Base-by-base conservation (phyloP, 2,329 filamentous ascomycete genomes). In the Cucurbitaria berberidis region DNA sequence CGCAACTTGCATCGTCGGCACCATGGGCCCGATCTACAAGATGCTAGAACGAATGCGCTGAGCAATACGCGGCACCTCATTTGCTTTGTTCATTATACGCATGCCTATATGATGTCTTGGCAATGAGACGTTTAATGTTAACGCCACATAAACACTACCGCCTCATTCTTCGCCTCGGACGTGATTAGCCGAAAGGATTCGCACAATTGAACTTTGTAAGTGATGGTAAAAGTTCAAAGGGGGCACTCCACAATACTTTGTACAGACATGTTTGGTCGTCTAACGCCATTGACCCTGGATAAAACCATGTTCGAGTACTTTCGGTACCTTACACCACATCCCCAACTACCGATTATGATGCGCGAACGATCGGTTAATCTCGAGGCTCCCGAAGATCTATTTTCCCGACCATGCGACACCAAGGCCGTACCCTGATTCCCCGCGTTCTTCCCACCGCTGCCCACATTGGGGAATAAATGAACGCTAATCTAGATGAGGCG, bases 381-480 rank as follows among this genome's bases (percentile, higher is more conserved):
- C 42, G 18, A 40, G 13, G 16, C 32, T 26, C 40, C 24, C n/a
- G 29, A 21, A 29, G 36, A 41, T 22, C 29, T 45, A 18, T 45
- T 53, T 55, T 55, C 38, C 46, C 43, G 45, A 38, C 27, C 36
- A 46, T 45, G 19, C 16, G 35, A 27, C 46, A 34, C 22, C 35
- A 41, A 48, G 21, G 29, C 29, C 48, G 15, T 40, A 62, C 19
- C 47, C 51, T 47, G 32, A 51, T 32, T 22, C 42, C 44, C 45
- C 19, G 26, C 43, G 43, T 11, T 8, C 48, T 58, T 38, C 51
- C 56, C 58, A 57, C 60, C 59, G 60, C 57, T 55, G 57, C 66
- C 64, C 63, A 64, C 62, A 43, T 34, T 41, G 24, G 55, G 39
- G 46, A 59, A 36, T 58, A 53, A 53, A 63, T 59, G 53, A 61